These are phyloP conservation scores for Cymbidium sinense DNA, from an alignment of 106 monocot species.

Conservation along the genomic window DNA sequence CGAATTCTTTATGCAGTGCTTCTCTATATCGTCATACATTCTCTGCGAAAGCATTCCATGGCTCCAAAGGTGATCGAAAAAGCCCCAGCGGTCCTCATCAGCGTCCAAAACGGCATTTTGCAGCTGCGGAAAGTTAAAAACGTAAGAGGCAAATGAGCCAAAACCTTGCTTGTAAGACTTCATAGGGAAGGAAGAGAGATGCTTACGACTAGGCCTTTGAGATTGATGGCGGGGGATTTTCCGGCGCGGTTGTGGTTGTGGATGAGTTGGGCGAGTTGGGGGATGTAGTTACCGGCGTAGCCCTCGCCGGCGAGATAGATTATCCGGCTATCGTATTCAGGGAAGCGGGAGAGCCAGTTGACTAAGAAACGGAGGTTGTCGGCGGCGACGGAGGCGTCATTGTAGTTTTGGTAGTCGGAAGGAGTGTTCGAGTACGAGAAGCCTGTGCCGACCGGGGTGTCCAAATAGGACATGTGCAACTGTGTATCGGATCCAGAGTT, in stretches of 20 bases:
- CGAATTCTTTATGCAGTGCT: neutral
- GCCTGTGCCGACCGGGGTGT: constrained; percentile 39
- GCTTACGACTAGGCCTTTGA: constrained; percentile 22
- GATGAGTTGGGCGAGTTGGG: constrained; percentile 36
- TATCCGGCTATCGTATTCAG: constrained; percentile 30
- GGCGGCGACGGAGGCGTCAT: constrained; percentile 23
- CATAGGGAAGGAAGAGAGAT: neutral
- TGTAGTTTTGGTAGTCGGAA: constrained; percentile 8
- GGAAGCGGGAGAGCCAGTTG: constrained; percentile 43
- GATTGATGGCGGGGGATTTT: constrained; percentile 14
- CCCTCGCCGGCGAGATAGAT: constrained; percentile 50
- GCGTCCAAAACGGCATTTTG: constrained; percentile 5
- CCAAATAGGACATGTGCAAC: constrained; percentile 44
- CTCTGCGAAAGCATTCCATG: constrained; percentile 4
- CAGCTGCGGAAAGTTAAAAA: constrained; percentile 1
- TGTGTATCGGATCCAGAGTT: neutral
- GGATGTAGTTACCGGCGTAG: constrained; percentile 54
- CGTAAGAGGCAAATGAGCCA: neutral
- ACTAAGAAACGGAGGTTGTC: constrained; percentile 32
- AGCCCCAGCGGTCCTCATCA: constrained; percentile 2
- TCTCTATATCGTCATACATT: neutral
- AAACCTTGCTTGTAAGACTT: neutral
- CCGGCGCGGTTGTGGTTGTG: constrained; percentile 11
- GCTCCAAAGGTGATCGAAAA: constrained; percentile 13
- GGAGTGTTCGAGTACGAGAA: constrained; percentile 44